Evolutionary conservation across 768 basidiomycete species (phyloP), one percentile per base, ranked within the genome.

Genomic region (Podaxis sp.): DNA sequence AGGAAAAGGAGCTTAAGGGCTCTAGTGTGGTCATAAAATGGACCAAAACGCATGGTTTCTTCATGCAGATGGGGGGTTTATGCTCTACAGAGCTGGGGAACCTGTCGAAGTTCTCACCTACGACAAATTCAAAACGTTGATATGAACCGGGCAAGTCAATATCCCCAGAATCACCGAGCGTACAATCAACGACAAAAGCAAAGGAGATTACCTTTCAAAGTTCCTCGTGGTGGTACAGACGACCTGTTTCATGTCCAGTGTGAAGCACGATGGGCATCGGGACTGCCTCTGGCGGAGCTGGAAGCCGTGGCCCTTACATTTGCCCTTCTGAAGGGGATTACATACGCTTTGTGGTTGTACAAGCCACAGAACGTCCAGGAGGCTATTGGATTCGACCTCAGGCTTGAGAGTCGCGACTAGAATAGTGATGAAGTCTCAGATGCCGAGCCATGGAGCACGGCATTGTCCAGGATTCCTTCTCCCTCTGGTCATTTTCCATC

Each of bases 181-280:
- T 38, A 56, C 62, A 7, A 70, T 73, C 48, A 52, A 59, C 27
- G 66, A 71, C 66, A 65, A 65, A 28, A 71, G 69, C 64, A 71
- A 71, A 48, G 66, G 62, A 0, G 66, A 71, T 32, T 61, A 56
- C 13, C 59, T 73, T 7, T 57, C 67, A 7, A 72, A 71, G 38
- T 40, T 51, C 4, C 42, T 73, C 13, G 62, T 69, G 6, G 14
- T 68, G 5, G 6, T 67, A 9, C 72, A 73, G 54, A 51, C 65
- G 13, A 50, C 55, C 2, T 72, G 68, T 66, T 71, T 71, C 46
- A 55, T 60, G 40, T 61, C 47, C 64, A 60, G 10, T 35, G 59
- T 11, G 51, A 27, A 10, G 50, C 50, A 3, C 50, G 50, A 16
- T 37, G 23, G 50, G 28, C 25, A 27, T 35, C 1, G 13, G 28